These are phyloP conservation scores for Mucor racemosus DNA, from an alignment of 371 early-diverging fungal species.

Conservation along the genomic window DNA sequence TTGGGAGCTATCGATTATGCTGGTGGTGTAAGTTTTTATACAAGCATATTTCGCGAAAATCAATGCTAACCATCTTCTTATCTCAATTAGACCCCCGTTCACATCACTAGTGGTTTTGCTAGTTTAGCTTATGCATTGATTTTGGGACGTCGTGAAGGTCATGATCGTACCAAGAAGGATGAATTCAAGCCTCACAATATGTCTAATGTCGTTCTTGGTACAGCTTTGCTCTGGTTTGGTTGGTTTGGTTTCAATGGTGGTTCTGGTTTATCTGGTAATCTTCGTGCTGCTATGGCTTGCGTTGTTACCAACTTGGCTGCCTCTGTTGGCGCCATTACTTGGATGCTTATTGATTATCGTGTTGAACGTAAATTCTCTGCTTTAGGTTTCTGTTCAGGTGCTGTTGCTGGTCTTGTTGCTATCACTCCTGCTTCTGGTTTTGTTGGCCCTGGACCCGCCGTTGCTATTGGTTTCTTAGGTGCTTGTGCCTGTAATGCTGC, in stretches of 20 bases:
- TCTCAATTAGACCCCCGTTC: conserved; percentile 88
- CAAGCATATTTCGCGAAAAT: no score
- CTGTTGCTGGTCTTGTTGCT: conserved; percentile 90
- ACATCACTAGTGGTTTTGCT: conserved; percentile 88
- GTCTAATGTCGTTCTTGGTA: conserved; percentile 87
- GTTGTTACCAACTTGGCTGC: conserved; percentile 88
- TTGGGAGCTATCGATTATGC: conserved; percentile 87
- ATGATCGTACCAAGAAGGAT: conserved; percentile 24
- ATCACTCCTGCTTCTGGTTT: conserved; percentile 94
- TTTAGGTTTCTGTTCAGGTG: conserved; percentile 91
- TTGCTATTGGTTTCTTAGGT: conserved; percentile 80
- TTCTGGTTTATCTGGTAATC: conserved; percentile 79
- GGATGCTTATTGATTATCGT: conserved; percentile 83
- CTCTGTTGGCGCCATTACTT: conserved; percentile 81
- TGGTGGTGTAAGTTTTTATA: conserved; percentile 48
- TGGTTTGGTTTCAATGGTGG: conserved; percentile 93
- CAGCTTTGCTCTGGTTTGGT: conserved; percentile 90
- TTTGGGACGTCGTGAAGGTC: conserved; percentile 78
- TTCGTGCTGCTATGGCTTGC: conserved; percentile 86
- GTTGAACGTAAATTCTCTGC: conserved; percentile 80
- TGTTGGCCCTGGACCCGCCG: conserved; percentile 82
- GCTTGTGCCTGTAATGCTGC: conserved; percentile 80
- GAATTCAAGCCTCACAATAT: conserved; percentile 89
- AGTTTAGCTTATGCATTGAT: conserved; percentile 87
- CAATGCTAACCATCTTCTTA: background rate